A percentile compares a stretch with the other conserved stretches of the same genome.
phyloP scores from a whole-genome alignment of 2,329 filamentous ascomycete species.

The Paecilomyces variotii region DNA sequence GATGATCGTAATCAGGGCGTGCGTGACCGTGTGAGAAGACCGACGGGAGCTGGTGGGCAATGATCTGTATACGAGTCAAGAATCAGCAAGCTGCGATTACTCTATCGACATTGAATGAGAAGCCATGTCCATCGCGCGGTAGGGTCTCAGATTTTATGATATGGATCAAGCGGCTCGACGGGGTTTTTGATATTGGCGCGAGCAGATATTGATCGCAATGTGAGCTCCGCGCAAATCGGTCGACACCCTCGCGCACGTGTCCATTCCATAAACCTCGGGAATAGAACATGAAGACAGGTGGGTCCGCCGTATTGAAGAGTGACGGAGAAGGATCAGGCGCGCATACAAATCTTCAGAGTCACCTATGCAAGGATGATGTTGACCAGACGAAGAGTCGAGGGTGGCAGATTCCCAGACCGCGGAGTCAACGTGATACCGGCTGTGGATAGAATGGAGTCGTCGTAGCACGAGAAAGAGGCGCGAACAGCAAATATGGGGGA shows the following conservation, averaged over 20 bases:
- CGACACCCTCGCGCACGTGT: background rate
- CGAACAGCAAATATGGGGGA: background rate
- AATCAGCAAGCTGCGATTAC: background rate
- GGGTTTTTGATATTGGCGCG: background rate
- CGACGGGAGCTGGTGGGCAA: background rate
- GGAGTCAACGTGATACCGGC: slow-evolving; percentile 1
- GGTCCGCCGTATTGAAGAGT: background rate
- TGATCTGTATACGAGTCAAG: background rate
- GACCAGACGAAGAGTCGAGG: background rate
- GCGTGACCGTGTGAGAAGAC: background rate
- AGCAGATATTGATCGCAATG: background rate
- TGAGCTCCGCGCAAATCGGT: background rate
- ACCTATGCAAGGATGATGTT: background rate
- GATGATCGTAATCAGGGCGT: background rate
- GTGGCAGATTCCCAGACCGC: slow-evolving; percentile 1
- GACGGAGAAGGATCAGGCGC: background rate
- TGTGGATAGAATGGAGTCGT: background rate
- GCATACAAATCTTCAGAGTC: slow-evolving; percentile 6
- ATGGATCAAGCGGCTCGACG: too few species aligned
- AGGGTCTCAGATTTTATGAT: too few species aligned
- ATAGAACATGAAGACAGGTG: background rate
- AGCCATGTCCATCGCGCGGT: too few species aligned
- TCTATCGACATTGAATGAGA: too few species aligned
- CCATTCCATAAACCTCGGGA: background rate
- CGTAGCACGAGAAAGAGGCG: background rate